Evolutionary conservation across 768 basidiomycete genomes (phyloP).

Genomic region (Podaxis pistillaris): DNA sequence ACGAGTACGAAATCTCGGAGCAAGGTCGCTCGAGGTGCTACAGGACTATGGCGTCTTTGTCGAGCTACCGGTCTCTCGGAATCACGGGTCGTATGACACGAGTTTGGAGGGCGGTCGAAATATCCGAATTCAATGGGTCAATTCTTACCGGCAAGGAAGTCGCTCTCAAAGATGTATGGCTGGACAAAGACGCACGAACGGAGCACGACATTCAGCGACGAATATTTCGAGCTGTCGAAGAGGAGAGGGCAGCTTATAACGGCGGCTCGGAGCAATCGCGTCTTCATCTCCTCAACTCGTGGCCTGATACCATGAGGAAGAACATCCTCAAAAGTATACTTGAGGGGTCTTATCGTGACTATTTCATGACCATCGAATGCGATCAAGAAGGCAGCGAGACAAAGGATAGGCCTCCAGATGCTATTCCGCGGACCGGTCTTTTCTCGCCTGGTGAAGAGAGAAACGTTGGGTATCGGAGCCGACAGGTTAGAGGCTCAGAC

Average conservation of each 20-base stretch:
- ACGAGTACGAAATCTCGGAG: not conserved
- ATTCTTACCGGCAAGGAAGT: conserved; percentile 4
- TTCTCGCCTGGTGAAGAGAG: conserved; percentile 1
- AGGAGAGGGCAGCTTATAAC: not conserved
- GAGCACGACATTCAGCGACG: conserved; percentile 15
- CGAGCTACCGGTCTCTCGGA: not conserved
- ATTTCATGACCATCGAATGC: not conserved
- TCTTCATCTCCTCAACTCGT: not conserved
- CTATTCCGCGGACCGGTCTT: not conserved
- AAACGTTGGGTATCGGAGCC: not conserved
- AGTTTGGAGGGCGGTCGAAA: conserved; percentile 4
- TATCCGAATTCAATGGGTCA: not conserved
- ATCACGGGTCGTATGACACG: conserved; percentile 8
- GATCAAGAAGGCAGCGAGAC: not conserved
- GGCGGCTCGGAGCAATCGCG: not conserved
- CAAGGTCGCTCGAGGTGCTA: not conserved
- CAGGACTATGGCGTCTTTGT: not conserved
- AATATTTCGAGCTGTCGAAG: conserved; percentile 14
- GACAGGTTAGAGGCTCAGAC: too few species aligned
- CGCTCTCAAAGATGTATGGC: conserved; percentile 22
- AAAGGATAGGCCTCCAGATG: not conserved
- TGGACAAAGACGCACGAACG: conserved; percentile 12
- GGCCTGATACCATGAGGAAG: not conserved
- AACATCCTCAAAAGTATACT: not conserved
- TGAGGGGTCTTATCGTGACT: not conserved